Conservation (phyloP, 805 yeast species). For the Ogataea populi-albae region DNA sequence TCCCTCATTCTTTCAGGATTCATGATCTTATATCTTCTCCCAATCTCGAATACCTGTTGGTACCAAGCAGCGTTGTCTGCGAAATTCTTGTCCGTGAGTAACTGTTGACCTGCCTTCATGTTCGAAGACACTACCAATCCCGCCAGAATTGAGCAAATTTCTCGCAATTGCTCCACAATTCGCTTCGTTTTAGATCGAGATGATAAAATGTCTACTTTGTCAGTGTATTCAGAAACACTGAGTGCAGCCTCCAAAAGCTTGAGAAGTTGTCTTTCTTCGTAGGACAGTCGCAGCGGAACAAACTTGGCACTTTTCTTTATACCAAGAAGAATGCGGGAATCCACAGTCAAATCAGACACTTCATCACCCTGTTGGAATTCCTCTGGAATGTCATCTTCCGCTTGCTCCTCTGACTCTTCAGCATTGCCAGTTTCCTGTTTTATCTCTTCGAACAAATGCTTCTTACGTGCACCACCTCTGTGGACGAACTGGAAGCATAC, state of each 20-base stretch:
- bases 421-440: slow-evolving; percentile 13
- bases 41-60: slow-evolving; percentile 68
- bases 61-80: slow-evolving; percentile 72
- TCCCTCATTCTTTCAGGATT: slow-evolving; percentile 81
- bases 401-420: slow-evolving; percentile 16
- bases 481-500: slow-evolving; percentile 70
- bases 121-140: slow-evolving; percentile 78
- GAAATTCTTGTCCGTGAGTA: slow-evolving; percentile 65
- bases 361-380: slow-evolving; percentile 18
- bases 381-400: slow-evolving; percentile 10
- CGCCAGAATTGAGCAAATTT: slow-evolving; percentile 74
- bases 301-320: slow-evolving; percentile 46
- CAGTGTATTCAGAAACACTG: slow-evolving; percentile 77
- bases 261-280: slow-evolving; percentile 66
- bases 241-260: slow-evolving; percentile 71
- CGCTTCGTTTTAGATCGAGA: slow-evolving; percentile 67
- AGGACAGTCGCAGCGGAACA: slow-evolving; percentile 67
- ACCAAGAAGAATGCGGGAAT: slow-evolving; percentile 30
- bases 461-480: slow-evolving; percentile 60
- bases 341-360: slow-evolving; percentile 14
- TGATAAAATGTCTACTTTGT: slow-evolving; percentile 67
- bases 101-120: slow-evolving; percentile 62
- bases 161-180: slow-evolving; percentile 68
- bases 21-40: slow-evolving; percentile 79
- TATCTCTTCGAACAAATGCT: slow-evolving; percentile 36